A percentile compares a stretch with the other conserved stretches of the same genome.
These are phyloP conservation scores for Symbiodinium natans DNA, from an alignment of 73 alveolate genomes.

Conservation along the genomic window DNA sequence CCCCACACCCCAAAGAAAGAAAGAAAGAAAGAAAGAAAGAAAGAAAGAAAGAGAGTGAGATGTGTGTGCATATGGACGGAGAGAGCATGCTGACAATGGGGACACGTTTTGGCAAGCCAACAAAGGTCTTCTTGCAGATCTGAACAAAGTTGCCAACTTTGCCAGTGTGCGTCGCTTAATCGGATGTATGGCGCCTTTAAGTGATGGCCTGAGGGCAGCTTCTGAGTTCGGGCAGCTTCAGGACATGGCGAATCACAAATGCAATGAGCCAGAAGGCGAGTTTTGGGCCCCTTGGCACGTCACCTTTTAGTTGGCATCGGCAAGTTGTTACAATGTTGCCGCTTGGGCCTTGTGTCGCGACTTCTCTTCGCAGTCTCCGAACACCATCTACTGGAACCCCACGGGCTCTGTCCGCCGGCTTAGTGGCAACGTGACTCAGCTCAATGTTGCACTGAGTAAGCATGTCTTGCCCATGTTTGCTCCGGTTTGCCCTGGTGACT, in stretches of 20 bases:
- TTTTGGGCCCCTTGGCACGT: neutral
- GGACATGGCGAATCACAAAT: neutral
- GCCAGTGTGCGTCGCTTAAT: neutral
- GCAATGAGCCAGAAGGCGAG: neutral
- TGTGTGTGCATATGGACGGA: too few species aligned
- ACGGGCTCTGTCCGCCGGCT: neutral
- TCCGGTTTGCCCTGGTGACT: too few species aligned
- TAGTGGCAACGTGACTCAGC: neutral
- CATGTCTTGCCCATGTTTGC: too few species aligned
- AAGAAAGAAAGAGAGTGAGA: too few species aligned
- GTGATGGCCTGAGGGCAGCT: too few species aligned
- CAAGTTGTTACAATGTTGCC: neutral
- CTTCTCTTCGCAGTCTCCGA: neutral
- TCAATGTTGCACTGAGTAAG: neutral
- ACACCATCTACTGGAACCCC: slow-evolving; percentile 3
- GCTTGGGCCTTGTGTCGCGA: neutral
- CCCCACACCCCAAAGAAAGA: too few species aligned
- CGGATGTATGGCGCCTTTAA: too few species aligned
- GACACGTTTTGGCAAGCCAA: neutral
- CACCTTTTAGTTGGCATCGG: neutral
- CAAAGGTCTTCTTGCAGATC: neutral
- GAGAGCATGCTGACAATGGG: too few species aligned
- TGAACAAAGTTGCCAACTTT: neutral
- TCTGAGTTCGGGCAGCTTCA: neutral
- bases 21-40: too few species aligned